Conservation (phyloP, 495 filamentous ascomycete genomes). For the Penicillium lagena region DNA sequence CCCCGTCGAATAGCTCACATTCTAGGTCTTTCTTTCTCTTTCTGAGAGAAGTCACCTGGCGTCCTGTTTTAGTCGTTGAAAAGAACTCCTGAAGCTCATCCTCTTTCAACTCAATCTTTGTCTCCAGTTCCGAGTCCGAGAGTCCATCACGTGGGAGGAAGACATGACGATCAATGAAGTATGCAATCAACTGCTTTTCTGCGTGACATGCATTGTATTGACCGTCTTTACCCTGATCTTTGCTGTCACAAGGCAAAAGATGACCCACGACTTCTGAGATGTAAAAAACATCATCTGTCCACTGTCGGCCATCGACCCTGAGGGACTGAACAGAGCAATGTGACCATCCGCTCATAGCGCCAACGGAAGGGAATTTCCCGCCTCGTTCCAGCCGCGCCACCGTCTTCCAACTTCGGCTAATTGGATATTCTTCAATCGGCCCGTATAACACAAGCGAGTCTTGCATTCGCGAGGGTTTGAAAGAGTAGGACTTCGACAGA, state of each 20-base stretch:
- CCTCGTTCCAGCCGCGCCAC: constrained; percentile 6
- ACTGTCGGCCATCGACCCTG: constrained; percentile 5
- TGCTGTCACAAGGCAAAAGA: neutral
- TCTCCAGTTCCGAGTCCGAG: too few relatives aligned
- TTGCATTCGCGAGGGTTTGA: constrained; percentile 1
- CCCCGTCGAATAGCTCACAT: too few relatives aligned
- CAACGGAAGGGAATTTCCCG: too few relatives aligned
- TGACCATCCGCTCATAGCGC: too few relatives aligned
- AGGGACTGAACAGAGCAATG: neutral
- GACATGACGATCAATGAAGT: too few relatives aligned
- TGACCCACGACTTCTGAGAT: constrained; percentile 4
- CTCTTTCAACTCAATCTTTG: too few relatives aligned
- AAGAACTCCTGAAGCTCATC: too few relatives aligned
- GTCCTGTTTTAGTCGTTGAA: too few relatives aligned
- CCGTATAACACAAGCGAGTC: constrained; percentile 1
- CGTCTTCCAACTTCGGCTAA: constrained; percentile 1
- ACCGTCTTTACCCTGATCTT: constrained; percentile 5
- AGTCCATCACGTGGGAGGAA: too few relatives aligned
- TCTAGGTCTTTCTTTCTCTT: too few relatives aligned
- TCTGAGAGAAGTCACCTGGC: too few relatives aligned
- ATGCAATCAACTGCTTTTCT: too few relatives aligned
- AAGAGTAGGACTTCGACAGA: constrained; percentile 1
- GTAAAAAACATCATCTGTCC: constrained; percentile 6
- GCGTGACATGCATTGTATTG: constrained; percentile 9
- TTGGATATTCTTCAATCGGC: constrained; percentile 5